Percentiles rank a stretch among this genome's conserved stretches.
Conservation (phyloP, 129 eudicot species). For the Chrysanthemum lavandulifolium region DNA sequence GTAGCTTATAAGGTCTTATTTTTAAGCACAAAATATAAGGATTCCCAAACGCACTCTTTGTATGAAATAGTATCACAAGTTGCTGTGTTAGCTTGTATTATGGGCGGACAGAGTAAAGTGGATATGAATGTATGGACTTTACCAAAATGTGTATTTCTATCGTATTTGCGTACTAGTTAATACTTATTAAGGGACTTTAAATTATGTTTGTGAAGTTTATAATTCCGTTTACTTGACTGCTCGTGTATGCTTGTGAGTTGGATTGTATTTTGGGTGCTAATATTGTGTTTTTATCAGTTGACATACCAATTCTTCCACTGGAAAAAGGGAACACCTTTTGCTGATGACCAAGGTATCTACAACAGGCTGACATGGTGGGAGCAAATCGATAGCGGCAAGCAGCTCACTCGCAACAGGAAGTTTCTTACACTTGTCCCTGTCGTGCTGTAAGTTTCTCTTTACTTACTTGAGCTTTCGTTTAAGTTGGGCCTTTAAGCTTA, state of each 20-base stretch:
- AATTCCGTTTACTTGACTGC: not conserved
- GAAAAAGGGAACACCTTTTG: slow-evolving; percentile 98
- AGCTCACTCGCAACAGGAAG: slow-evolving; percentile 93
- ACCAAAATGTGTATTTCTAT: no score
- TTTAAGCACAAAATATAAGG: no score
- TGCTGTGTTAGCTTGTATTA: no score
- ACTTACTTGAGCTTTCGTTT: slow-evolving; percentile 6
- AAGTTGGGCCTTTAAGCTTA: not conserved
- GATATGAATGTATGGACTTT: no score
- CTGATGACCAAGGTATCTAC: slow-evolving; percentile 98
- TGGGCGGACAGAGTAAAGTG: no score
- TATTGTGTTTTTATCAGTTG: slow-evolving; percentile 43
- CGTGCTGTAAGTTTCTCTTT: slow-evolving; percentile 67
- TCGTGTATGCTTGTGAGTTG: not conserved
- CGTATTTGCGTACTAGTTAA: no score
- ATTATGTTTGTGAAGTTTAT: not conserved
- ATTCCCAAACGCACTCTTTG: no score
- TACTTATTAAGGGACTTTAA: not conserved
- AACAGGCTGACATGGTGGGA: slow-evolving; percentile 99
- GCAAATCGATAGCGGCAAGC: slow-evolving; percentile 88
- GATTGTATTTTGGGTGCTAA: slow-evolving; percentile 14
- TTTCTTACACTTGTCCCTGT: slow-evolving; percentile 91
- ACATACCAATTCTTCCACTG: slow-evolving; percentile 95
- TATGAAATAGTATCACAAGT: no score
- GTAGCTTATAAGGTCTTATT: no score